Base-by-base conservation (phyloP, 768 basidiomycete genomes). In the Tricholoma saponaceum region DNA sequence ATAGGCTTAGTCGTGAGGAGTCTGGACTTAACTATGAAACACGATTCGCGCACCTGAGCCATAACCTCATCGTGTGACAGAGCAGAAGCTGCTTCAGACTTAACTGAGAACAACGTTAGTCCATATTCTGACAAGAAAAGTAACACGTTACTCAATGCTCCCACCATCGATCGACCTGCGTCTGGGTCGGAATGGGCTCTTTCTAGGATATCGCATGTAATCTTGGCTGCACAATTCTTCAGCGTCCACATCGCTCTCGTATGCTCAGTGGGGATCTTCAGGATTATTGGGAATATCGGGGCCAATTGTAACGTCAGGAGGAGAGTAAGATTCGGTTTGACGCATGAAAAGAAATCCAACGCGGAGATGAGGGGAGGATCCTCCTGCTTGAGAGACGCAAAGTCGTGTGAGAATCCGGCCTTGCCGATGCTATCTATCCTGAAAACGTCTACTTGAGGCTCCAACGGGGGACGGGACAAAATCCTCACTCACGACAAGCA, bases 391-490 rank as follows among this genome's bases (percentile, higher is more conserved):
- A 83, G 72, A 1, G 76, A 60, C 14, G 71, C 72, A 57, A 83
- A 83, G 58, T 80, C 69, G 58, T 83, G 75, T n/a, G 75, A 75
- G 59, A 83, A 83, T 0, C 76, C 76, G 2, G 79, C 77, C 23
- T 78, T 70, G 8, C 82, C 80, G 33, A 83, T 73, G 16, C 64
- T 73, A 57, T 84, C 83, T 5, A 83, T 64, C 5, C 80, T 81
- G 20, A 16, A 43, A 46, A 41, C 3, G 35, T 28, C 18, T 30
- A 47, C 13, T n/a, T 23, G 14, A 46, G n/a, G 32, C 26, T 22
- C 22, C 39, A 50, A 13, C 50, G 3, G 46, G 22, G 33, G 30
- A 44, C n/a, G 35, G 32, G 51, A 20, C 12, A 30, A 51, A 18
- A 58, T 28, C 4, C 8, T 28, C 8, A 28, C 74, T 39, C 62